Evolutionary conservation across 2,329 filamentous ascomycete genomes (phyloP).

Genomic region (Cytospora schulzeri): DNA sequence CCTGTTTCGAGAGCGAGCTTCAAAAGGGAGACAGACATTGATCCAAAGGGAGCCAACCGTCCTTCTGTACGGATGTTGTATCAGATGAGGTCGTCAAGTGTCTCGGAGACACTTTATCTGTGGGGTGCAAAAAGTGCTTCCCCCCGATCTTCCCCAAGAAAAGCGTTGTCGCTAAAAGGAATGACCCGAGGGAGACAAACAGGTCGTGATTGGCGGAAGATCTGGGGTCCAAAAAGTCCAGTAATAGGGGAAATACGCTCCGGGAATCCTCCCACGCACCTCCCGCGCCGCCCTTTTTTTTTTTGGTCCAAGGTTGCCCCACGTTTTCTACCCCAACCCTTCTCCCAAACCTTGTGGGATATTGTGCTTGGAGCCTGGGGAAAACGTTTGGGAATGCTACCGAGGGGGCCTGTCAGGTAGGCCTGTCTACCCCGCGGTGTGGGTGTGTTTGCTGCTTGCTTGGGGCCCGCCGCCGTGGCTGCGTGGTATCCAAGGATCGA

Average conservation of each 20-base stretch:
- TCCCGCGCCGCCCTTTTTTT: too few species aligned
- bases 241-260: constrained; percentile 28
- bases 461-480: constrained; percentile 2
- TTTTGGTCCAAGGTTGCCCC: constrained; percentile 16
- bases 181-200: not conserved
- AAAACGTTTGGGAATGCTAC: constrained; percentile 16
- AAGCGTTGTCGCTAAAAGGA: not conserved
- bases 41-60: too few species aligned
- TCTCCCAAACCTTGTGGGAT: not conserved
- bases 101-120: not conserved
- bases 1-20: not conserved
- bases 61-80: not conserved
- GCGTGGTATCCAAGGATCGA: constrained; percentile 5
- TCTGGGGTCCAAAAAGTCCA: constrained; percentile 24
- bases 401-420: too few species aligned
- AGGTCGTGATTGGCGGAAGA: constrained; percentile 28
- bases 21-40: not conserved
- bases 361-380: constrained; percentile 10
- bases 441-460: constrained; percentile 3
- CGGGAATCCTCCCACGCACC: constrained; percentile 11
- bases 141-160: too few species aligned
- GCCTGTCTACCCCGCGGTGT: constrained; percentile 14
- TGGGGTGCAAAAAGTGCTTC: too few species aligned
- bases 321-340: constrained; percentile 24
- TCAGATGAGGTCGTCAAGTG: not conserved